Percentiles rank a stretch among this genome's conserved stretches.
Evolutionary conservation across 805 yeast species (phyloP).

Genomic region (Zygosaccharomyces siamensis): DNA sequence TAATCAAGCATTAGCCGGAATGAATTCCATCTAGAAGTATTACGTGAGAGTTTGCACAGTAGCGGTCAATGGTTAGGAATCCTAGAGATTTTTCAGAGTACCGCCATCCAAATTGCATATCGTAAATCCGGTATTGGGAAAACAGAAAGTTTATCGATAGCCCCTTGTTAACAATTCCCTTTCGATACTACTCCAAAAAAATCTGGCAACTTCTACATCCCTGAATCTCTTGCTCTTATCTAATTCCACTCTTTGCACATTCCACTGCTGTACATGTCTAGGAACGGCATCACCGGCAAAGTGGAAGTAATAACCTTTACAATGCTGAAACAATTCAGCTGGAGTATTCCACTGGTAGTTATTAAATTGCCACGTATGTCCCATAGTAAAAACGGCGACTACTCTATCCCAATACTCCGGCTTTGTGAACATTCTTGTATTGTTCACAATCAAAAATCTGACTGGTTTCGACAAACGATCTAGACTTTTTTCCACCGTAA

Average conservation of each 20-base stretch:
- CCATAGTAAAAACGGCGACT: slow-evolving; percentile 91
- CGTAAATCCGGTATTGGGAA: too few relatives aligned
- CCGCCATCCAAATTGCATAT: too few relatives aligned
- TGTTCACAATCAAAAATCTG: slow-evolving; percentile 66
- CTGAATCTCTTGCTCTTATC: slow-evolving; percentile 82
- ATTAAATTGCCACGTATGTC: slow-evolving; percentile 95
- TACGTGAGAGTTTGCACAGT: too few relatives aligned
- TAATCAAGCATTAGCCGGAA: too few relatives aligned
- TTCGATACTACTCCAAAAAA: slow-evolving; percentile 81
- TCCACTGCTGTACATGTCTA: slow-evolving; percentile 74
- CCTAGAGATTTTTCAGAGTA: neutral
- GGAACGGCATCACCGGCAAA: slow-evolving; percentile 81
- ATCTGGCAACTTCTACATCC: slow-evolving; percentile 81
- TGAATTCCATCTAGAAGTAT: too few relatives aligned
- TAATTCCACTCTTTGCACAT: slow-evolving; percentile 69
- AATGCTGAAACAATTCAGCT: slow-evolving; percentile 69
- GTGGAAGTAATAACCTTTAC: slow-evolving; percentile 74
- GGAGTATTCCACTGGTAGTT: slow-evolving; percentile 82
- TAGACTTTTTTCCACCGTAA: slow-evolving; percentile 32
- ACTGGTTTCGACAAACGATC: slow-evolving; percentile 31
- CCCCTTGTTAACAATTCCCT: slow-evolving; percentile 67
- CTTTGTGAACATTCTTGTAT: slow-evolving; percentile 79
- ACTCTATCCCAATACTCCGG: slow-evolving; percentile 98
- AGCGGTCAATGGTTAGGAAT: too few relatives aligned
- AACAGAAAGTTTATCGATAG: slow-evolving; percentile 30